A percentile compares a stretch with the other conserved stretches of the same genome.
These are phyloP conservation scores for Cornus suecica DNA, from an alignment of 148 eudicot genomes.

Conservation along the genomic window DNA sequence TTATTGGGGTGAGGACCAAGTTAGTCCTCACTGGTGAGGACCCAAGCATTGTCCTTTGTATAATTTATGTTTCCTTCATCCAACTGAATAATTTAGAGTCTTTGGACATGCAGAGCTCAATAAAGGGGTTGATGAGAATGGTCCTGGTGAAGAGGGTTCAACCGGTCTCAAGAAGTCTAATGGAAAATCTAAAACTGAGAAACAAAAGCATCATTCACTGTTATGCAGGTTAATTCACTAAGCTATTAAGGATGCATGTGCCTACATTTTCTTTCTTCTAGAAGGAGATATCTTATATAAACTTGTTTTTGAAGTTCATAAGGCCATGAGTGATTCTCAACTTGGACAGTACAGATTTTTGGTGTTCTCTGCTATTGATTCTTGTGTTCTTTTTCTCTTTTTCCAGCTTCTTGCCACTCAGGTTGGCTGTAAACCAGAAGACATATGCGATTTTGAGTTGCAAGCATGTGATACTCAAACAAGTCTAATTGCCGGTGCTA, in stretches of 20 bases:
- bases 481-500: conserved; percentile 80
- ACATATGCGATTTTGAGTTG: conserved; percentile 94
- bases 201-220: conserved; percentile 77
- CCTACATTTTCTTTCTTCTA: background rate
- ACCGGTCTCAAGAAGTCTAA: conserved; percentile 32
- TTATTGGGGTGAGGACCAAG: too few relatives aligned
- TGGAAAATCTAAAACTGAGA: conserved; percentile 27
- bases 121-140: conserved; percentile 42
- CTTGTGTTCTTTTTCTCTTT: conserved; percentile 7
- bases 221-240: conserved; percentile 60
- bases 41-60: too few relatives aligned
- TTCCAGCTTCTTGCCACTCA: conserved; percentile 76
- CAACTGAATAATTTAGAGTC: background rate
- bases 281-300: background rate
- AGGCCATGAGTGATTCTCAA: background rate
- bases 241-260: background rate
- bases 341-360: background rate
- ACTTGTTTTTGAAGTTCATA: background rate
- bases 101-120: conserved; percentile 77
- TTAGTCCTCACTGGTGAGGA: too few relatives aligned
- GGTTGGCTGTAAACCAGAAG: conserved; percentile 81
- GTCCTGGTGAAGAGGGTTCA: conserved; percentile 41
- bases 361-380: conserved; percentile 6
- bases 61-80: conserved; percentile 5
- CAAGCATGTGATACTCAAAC: conserved; percentile 99